Conservation (phyloP, 1,139 yeast species). For the Geotrichum aggregatum region DNA sequence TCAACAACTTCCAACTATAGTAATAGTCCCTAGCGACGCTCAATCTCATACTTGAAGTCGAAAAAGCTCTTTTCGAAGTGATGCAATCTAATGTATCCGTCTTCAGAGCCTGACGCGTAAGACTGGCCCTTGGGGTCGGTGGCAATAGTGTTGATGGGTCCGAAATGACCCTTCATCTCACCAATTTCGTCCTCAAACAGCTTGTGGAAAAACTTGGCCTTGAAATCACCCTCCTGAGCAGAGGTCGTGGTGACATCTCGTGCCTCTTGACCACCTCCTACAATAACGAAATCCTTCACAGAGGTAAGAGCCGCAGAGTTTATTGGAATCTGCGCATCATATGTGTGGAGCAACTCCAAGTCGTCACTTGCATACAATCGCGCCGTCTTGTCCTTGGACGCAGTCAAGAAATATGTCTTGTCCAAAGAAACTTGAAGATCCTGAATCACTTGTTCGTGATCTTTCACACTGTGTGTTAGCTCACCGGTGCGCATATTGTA, state of each 20-base stretch:
- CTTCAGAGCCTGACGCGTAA: constrained; percentile 96
- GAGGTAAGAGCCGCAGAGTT: constrained; percentile 95
- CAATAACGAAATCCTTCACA: constrained; percentile 79
- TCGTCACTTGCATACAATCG: constrained; percentile 73
- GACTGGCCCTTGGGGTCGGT: constrained; percentile 93
- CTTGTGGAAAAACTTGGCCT: constrained; percentile 93
- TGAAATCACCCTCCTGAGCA: constrained; percentile 92
- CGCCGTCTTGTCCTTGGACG: constrained; percentile 92
- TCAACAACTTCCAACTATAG: too few species aligned
- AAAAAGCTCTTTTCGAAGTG: constrained; percentile 87
- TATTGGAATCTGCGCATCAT: constrained; percentile 86
- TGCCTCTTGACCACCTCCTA: constrained; percentile 99
- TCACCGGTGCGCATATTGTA: constrained; percentile 76
- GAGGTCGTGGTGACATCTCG: constrained; percentile 95
- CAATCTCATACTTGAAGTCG: constrained; percentile 90
- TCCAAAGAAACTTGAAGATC: constrained; percentile 90
- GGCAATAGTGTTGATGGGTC: constrained; percentile 92
- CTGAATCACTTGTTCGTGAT: constrained; percentile 72
- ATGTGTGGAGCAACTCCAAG: constrained; percentile 67
- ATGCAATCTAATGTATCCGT: constrained; percentile 93
- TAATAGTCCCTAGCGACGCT: constrained; percentile 38
- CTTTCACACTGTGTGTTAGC: constrained; percentile 52
- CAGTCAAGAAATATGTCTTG: constrained; percentile 80
- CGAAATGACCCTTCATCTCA: constrained; percentile 97
- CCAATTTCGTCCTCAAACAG: constrained; percentile 94